Evolutionary conservation across 208 protist species (phyloP), one percentile per base, ranked within the genome.

Genomic region (Trypanosoma vivax): DNA sequence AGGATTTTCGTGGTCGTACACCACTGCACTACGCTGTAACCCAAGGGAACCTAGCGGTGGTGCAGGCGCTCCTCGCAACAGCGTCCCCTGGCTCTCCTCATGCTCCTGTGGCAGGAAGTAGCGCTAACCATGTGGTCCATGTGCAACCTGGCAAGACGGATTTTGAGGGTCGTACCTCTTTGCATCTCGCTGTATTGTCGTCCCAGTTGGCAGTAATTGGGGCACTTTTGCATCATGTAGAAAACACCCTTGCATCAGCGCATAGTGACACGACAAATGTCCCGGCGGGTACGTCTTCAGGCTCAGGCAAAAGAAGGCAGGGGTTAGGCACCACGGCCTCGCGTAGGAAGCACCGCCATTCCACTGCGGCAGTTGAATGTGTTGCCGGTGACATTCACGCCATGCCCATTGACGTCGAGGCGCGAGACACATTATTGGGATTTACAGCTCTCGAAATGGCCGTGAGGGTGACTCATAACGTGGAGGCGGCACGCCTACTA

Each of bases 21-120:
- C 73, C 89, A 24, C 69, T 96, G 28, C 84, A 92, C 65, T 87
- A 90, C 68, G 89, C 89, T 34, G 78, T 70, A 1, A 50, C 59
- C 5, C 45, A 72, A 3, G 89, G 89, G 18, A 88, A 96, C 53
- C 39, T 67, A 0, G 48, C 45, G 1, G 72, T 73, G 19, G 82
- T 94, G 46, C 48, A 51, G 34, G 57, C 63, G 19, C 60, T 93
- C 0, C 58, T 88, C 0, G 28, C 31, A 28, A 21, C 16, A 9
- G 23, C 39, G 39, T 7, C 33, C 33, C n/a, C 16, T 43, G n/a
- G n/a, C 39, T 24, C 6, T 19, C n/a, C 6, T 19, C n/a, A 43
- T 43, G n/a, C 6, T 43, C 6, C 16, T 18, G n/a, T 19, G n/a
- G 10, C n/a, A n/a, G n/a, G n/a, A n/a, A n/a, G n/a, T n/a, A n/a